Conservation (phyloP, 768 basidiomycete genomes). For the Suillus weaverae region DNA sequence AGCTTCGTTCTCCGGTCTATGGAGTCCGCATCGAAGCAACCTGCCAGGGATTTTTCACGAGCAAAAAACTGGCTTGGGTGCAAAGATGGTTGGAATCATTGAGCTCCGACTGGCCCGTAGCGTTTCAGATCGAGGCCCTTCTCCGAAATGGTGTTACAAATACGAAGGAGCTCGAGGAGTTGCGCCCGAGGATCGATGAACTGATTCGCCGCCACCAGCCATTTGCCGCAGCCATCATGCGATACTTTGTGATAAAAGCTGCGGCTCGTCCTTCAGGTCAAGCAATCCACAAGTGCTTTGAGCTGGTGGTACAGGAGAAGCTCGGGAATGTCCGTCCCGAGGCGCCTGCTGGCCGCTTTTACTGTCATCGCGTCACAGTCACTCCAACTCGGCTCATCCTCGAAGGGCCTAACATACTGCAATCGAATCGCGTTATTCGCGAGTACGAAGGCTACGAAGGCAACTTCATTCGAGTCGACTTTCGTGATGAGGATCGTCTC, state of each 20-base stretch:
- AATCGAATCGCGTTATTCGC: conserved; percentile 82
- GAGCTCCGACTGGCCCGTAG: conserved; percentile 55
- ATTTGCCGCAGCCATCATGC: conserved; percentile 50
- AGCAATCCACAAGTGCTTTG: conserved; percentile 46
- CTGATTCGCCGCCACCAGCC: conserved; percentile 38
- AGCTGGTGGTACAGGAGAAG: conserved; percentile 31
- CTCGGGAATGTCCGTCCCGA: conserved; percentile 17
- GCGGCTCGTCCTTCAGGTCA: conserved; percentile 45
- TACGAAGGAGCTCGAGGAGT: conserved; percentile 51
- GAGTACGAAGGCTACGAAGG: conserved; percentile 59
- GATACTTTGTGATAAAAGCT: conserved; percentile 52
- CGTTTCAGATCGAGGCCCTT: conserved; percentile 76
- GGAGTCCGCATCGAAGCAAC: conserved; percentile 49
- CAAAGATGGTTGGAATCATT: conserved; percentile 44
- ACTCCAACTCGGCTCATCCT: conserved; percentile 73
- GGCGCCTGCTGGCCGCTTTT: conserved; percentile 45
- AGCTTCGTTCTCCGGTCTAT: conserved; percentile 37
- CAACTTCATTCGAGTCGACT: conserved; percentile 79
- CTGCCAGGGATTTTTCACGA: conserved; percentile 50
- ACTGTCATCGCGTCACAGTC: conserved; percentile 74
- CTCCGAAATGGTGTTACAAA: conserved; percentile 63
- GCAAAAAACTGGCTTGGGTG: conserved; percentile 46
- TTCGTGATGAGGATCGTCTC: conserved; percentile 81
- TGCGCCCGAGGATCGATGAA: conserved; percentile 45
- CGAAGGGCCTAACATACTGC: conserved; percentile 73